phyloP scores from a whole-genome alignment of 768 basidiomycete genomes.

The Pleurotus giganteus region DNA sequence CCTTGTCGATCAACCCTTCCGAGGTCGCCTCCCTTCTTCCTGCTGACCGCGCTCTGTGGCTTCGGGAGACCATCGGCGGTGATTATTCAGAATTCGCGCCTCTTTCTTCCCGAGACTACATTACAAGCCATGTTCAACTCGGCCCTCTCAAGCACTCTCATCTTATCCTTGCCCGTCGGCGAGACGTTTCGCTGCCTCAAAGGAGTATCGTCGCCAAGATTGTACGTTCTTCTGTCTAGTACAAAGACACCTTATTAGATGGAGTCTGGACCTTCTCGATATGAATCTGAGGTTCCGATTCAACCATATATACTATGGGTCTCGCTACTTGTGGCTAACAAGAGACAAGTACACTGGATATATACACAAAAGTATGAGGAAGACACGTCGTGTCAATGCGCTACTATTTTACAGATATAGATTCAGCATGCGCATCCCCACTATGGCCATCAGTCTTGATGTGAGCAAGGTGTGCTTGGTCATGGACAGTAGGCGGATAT shows the following conservation, averaged over 20 bases:
- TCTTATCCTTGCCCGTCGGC: conserved; percentile 40
- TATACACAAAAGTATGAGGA: conserved; percentile 7
- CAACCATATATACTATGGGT: too few species aligned
- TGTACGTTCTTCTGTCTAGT: conserved; percentile 22
- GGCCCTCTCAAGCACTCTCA: conserved; percentile 42
- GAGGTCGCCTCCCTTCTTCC: conserved; percentile 2
- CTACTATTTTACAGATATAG: background rate
- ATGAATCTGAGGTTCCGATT: too few species aligned
- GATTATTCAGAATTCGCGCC: conserved; percentile 51
- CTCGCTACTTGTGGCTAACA: too few species aligned
- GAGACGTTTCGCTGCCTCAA: conserved; percentile 36
- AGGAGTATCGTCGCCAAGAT: conserved; percentile 39
- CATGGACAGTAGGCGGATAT: conserved; percentile 7
- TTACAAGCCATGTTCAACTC: conserved; percentile 26
- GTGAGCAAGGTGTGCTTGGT: background rate
- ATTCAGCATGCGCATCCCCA: background rate
- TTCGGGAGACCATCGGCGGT: conserved; percentile 35
- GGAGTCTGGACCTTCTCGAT: too few species aligned
- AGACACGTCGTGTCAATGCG: background rate
- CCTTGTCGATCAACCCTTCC: conserved; percentile 5
- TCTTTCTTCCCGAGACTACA: conserved; percentile 21
- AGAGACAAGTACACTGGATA: background rate
- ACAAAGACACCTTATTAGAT: too few species aligned
- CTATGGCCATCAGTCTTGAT: background rate
- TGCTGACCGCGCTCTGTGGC: conserved; percentile 8